Evolutionary conservation across 2,329 filamentous ascomycete species (phyloP).

Genomic region (Cylindrodendrum hubeiense): DNA sequence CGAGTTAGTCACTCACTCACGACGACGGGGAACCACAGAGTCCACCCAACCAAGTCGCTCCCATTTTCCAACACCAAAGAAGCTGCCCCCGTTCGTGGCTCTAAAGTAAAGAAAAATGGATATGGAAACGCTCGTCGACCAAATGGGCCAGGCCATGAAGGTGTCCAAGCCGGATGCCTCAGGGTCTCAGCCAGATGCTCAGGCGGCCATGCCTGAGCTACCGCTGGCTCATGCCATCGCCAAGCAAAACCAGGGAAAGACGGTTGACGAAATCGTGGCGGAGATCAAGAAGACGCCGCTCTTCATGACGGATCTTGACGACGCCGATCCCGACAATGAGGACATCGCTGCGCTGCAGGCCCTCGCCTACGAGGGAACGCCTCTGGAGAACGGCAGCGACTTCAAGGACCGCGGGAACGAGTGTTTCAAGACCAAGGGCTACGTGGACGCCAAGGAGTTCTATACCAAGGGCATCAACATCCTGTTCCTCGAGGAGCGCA

Average conservation of each 20-base stretch:
- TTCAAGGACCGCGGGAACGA: slow-evolving; percentile 97
- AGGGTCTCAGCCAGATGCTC: slow-evolving; percentile 11
- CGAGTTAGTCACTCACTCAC: slow-evolving; percentile 25
- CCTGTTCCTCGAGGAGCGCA: slow-evolving; percentile 72
- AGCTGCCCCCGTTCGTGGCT: no score
- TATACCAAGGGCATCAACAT: slow-evolving; percentile 89
- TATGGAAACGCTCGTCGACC: slow-evolving; percentile 58
- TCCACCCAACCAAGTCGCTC: slow-evolving; percentile 16
- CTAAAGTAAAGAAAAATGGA: slow-evolving; percentile 45
- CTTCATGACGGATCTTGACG: slow-evolving; percentile 95
- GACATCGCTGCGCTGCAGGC: slow-evolving; percentile 90
- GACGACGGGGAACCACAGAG: slow-evolving; percentile 24
- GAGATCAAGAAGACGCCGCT: slow-evolving; percentile 77
- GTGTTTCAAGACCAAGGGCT: slow-evolving; percentile 78
- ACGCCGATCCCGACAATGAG: slow-evolving; percentile 82
- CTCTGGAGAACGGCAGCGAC: slow-evolving; percentile 82
- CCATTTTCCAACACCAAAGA: slow-evolving; percentile 1
- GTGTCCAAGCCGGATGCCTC: slow-evolving; percentile 27
- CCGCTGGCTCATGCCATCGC: slow-evolving; percentile 58
- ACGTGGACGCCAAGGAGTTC: slow-evolving; percentile 88
- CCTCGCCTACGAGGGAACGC: slow-evolving; percentile 91
- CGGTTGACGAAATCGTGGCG: slow-evolving; percentile 66
- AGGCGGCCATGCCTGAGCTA: slow-evolving; percentile 56
- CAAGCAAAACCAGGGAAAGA: slow-evolving; percentile 54
- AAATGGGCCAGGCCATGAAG: slow-evolving; percentile 52